phyloP scores from a whole-genome alignment of 2,329 filamentous ascomycete genomes.

The Epicoccum nigrum region DNA sequence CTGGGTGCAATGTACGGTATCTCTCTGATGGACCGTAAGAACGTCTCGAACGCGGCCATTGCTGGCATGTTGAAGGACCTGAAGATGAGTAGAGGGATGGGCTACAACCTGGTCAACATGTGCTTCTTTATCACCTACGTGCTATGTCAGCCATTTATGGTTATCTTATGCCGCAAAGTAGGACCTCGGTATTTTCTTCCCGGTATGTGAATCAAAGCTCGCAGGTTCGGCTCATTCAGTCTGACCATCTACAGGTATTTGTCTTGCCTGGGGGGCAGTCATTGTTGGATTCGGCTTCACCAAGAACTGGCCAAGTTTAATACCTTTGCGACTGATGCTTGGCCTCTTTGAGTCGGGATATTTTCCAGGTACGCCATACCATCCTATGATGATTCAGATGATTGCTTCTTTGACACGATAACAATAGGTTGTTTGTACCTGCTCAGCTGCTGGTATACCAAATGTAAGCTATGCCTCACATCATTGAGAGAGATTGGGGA shows the following conservation, averaged over 20 bases:
- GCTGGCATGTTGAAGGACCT: conserved; percentile 34
- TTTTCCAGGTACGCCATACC: conserved; percentile 16
- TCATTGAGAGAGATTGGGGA: not conserved
- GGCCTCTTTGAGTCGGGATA: conserved; percentile 30
- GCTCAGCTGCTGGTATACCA: conserved; percentile 33
- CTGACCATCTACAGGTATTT: conserved; percentile 17
- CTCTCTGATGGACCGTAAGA: conserved; percentile 36
- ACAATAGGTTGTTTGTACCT: conserved; percentile 23
- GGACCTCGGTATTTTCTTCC: conserved; percentile 32
- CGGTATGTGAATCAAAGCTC: conserved; percentile 1
- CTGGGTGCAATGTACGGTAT: conserved; percentile 35
- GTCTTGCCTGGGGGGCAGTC: conserved; percentile 29
- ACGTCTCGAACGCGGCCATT: conserved; percentile 34
- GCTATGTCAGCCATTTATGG: conserved; percentile 31
- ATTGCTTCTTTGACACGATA: too few species aligned
- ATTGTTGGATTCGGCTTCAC: conserved; percentile 35
- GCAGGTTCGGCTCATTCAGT: not conserved
- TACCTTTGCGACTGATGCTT: conserved; percentile 26
- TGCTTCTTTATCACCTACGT: conserved; percentile 39
- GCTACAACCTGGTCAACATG: conserved; percentile 33
- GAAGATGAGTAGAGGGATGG: conserved; percentile 22
- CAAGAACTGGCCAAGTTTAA: conserved; percentile 27
- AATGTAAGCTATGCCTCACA: conserved; percentile 19
- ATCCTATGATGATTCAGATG: too few species aligned
- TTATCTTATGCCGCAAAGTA: conserved; percentile 26